Conservation (phyloP, 495 filamentous ascomycete species). For the Talaromyces proteolyticus region DNA sequence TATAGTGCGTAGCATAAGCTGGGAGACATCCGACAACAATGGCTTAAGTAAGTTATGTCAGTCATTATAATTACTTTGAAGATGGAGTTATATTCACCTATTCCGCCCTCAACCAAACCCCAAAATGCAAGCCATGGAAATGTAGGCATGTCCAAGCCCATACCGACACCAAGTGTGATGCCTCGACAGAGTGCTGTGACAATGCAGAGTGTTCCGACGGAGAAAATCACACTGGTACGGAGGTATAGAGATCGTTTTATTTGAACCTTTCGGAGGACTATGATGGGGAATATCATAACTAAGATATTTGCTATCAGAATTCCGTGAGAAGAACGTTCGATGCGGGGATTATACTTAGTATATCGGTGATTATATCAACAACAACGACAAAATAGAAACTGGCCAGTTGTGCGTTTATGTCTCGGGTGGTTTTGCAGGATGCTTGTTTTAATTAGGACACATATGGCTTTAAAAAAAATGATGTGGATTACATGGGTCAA, state of each 20-base stretch:
- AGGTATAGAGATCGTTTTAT: not conserved
- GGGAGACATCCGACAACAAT: conserved; percentile 5
- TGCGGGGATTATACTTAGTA: conserved; percentile 13
- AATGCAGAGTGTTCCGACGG: conserved; percentile 45
- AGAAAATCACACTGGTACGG: conserved; percentile 39
- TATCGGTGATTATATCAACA: conserved; percentile 35
- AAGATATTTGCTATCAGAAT: not conserved
- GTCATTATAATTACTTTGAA: not conserved
- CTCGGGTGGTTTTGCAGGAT: conserved; percentile 20
- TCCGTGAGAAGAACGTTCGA: not conserved
- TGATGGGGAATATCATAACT: conserved; percentile 5
- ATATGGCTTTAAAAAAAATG: not conserved
- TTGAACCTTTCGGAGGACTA: not conserved
- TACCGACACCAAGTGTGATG: conserved; percentile 18
- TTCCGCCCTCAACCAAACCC: conserved; percentile 19
- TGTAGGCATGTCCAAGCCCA: conserved; percentile 8
- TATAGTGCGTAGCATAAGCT: not conserved
- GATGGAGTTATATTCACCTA: conserved; percentile 8
- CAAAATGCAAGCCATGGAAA: conserved; percentile 20
- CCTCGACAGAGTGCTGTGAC: conserved; percentile 42
- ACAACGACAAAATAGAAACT: conserved; percentile 35
- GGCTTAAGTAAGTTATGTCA: not conserved
- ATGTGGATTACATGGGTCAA: conserved; percentile 20
- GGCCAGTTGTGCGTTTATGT: conserved; percentile 24
- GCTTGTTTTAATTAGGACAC: conserved; percentile 11